A percentile compares a stretch with the other conserved stretches of the same genome.
phyloP scores from a whole-genome alignment of 169 alveolate genomes.

The Eimeria acervulina region DNA sequence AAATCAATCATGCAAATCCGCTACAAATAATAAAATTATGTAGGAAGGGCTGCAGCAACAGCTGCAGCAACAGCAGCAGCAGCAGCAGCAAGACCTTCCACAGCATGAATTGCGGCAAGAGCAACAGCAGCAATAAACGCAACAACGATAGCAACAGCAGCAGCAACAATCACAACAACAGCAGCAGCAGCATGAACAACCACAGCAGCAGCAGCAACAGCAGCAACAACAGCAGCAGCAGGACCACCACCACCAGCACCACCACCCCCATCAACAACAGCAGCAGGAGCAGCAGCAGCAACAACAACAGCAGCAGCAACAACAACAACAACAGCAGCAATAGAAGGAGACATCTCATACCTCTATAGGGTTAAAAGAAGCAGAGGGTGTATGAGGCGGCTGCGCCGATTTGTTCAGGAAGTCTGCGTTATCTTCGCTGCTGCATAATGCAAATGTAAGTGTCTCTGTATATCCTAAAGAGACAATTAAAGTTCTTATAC shows the following conservation, averaged over 20 bases:
- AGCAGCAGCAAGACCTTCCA: no score
- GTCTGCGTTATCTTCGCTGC: constrained; percentile 26
- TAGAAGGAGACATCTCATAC: no score
- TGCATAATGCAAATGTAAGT: constrained; percentile 52
- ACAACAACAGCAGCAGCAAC: constrained; percentile 17
- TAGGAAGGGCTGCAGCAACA: no score
- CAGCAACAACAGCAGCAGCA: no score
- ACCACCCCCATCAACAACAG: background rate
- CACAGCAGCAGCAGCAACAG: background rate
- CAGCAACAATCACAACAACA: no score
- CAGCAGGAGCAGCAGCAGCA: background rate
- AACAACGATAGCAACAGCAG: no score
- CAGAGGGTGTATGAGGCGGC: background rate
- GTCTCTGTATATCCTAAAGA: constrained; percentile 60
- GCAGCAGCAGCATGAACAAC: no score
- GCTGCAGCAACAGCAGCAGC: no score
- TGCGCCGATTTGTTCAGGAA: background rate
- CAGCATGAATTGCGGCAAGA: no score
- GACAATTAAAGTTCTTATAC: background rate
- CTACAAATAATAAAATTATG: no score
- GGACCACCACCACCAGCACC: background rate
- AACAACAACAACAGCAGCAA: background rate
- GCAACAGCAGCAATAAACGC: no score
- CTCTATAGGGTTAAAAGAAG: background rate
- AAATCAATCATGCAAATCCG: no score